Evolutionary conservation across 768 basidiomycete species (phyloP), one percentile per base, ranked within the genome.

Genomic region (Thelephora aurantiotincta): DNA sequence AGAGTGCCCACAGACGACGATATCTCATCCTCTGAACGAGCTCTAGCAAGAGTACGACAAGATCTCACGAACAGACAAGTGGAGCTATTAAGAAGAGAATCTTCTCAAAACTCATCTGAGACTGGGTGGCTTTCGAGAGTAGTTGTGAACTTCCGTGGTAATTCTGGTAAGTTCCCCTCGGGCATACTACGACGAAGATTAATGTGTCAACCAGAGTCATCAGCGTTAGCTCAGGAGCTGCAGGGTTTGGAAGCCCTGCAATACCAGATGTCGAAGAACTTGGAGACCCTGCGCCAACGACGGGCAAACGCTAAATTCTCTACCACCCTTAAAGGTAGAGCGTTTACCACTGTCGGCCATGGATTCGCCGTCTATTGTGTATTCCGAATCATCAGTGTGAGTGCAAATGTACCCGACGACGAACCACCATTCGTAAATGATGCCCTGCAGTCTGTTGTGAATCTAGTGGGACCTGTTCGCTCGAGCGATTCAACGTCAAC

Each of bases 281-380:
- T 84, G 3, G 69, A 74, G 34, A 59, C 60, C 2, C 62, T 83
- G 37, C 71, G 71, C 35, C 65, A 65, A 37, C 66, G 71, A 6
- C 73, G 71, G 16, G 69, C 74, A 34, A 60, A 66, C 22, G 73
- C 69, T 33, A 62, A 67, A 54, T 81, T 72, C 52, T 60, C 73
- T 4, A 55, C 61, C 3, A 84, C 83, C 0, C 58, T 81, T 45
- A 67, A 64, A 49, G 84, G 85, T 1, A 68, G 62, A 45, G 44
- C 77, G 2, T 62, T 72, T 52, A 68, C 67, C 48, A 52, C 68
- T 44, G 61, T 70, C 1, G 74, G 77, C 22, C 60, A 66, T 11
- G 14, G 75, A 5, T 85, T 86, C 58, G 80, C 80, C 11, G 49
- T 75, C 2, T 88, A 86, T 58, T 88, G 82, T 53, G 58, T 75